These are phyloP conservation scores for Populus tomentosa DNA, from an alignment of 441 rosid genomes.

Conservation along the genomic window DNA sequence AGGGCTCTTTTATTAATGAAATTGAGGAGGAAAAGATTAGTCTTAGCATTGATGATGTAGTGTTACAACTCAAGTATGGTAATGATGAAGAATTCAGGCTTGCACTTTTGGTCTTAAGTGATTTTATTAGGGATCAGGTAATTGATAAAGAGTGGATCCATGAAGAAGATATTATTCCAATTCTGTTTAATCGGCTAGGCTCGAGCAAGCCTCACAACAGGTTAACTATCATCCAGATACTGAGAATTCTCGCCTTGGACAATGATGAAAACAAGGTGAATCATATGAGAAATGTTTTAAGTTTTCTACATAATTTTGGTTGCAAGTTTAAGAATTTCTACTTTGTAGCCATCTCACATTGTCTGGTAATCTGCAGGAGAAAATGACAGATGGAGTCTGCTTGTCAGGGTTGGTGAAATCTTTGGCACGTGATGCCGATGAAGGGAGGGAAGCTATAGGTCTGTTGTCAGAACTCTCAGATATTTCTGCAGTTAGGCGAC, in stretches of 20 bases:
- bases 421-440: constrained; percentile 49
- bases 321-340: background rate
- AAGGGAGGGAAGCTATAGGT: constrained; percentile 60
- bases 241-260: constrained; percentile 41
- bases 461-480: constrained; percentile 50
- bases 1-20: constrained; percentile 32
- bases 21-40: constrained; percentile 40
- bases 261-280: constrained; percentile 47
- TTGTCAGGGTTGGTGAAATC: constrained; percentile 56
- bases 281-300: background rate
- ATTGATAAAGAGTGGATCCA: constrained; percentile 41
- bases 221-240: constrained; percentile 33
- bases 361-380: constrained; percentile 45
- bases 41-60: constrained; percentile 43
- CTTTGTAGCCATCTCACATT: constrained; percentile 19
- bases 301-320: background rate
- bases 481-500: constrained; percentile 46
- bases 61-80: constrained; percentile 53
- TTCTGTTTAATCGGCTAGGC: constrained; percentile 42
- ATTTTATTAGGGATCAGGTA: constrained; percentile 25
- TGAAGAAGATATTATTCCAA: constrained; percentile 38
- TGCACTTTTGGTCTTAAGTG: constrained; percentile 36
- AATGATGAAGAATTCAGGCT: constrained; percentile 40
- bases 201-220: constrained; percentile 36
- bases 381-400: constrained; percentile 46